A percentile compares a stretch with the other conserved stretches of the same genome.
Evolutionary conservation across 2,329 filamentous ascomycete genomes (phyloP).

Genomic region (Penicillium sp.): DNA sequence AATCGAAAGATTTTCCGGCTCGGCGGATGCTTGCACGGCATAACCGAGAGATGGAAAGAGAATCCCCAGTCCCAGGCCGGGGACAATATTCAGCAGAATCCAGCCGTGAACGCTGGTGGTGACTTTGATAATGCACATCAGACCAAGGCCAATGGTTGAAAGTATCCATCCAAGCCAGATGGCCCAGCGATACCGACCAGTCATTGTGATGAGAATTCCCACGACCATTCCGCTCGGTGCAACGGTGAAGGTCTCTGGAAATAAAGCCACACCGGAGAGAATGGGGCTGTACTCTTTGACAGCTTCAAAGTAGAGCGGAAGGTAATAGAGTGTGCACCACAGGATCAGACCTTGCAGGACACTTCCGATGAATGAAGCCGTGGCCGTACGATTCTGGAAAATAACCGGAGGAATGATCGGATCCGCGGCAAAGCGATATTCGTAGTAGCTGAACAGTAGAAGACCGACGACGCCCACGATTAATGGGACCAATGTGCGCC

Average conservation of each 20-base stretch:
- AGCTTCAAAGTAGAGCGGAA: constrained; percentile 41
- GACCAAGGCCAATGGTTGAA: constrained; percentile 54
- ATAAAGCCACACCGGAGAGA: constrained; percentile 51
- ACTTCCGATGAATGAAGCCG: constrained; percentile 49
- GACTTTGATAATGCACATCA: constrained; percentile 28
- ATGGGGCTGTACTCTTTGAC: constrained; percentile 52
- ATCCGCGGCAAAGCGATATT: constrained; percentile 47
- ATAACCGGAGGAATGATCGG: constrained; percentile 46
- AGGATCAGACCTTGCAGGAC: constrained; percentile 50
- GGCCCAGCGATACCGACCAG: constrained; percentile 56
- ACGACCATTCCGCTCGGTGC: constrained; percentile 55
- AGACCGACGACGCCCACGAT: constrained; percentile 51
- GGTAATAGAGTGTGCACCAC: constrained; percentile 52
- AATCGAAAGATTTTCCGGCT: constrained; percentile 53
- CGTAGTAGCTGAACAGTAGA: constrained; percentile 50
- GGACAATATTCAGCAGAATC: constrained; percentile 56
- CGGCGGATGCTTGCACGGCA: constrained; percentile 57
- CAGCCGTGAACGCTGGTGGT: constrained; percentile 50
- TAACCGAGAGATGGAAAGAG: constrained; percentile 60
- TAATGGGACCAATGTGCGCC: constrained; percentile 57
- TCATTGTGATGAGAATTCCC: constrained; percentile 45
- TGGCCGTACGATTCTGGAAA: constrained; percentile 45
- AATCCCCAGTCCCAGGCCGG: constrained; percentile 58
- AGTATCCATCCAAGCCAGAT: constrained; percentile 58
- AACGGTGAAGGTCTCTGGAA: constrained; percentile 58